Percentiles rank a stretch among this genome's conserved stretches.
Evolutionary conservation across 1,284 basidiomycete species (phyloP).

Genomic region (Rhodotorula sp.): DNA sequence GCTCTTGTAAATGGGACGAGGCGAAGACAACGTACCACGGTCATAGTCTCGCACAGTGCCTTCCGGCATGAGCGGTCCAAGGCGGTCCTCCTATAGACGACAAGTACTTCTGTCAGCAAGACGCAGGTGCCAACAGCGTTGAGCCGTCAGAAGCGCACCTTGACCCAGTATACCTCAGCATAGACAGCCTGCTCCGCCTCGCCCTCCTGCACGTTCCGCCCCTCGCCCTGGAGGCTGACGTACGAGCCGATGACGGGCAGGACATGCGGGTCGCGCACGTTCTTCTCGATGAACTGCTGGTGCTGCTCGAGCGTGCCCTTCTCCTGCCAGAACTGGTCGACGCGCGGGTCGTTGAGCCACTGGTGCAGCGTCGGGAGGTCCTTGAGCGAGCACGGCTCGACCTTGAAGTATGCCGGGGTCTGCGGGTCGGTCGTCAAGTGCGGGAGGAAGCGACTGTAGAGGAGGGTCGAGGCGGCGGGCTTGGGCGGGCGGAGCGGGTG

Average conservation of each 20-base stretch:
- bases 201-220: conserved; percentile 49
- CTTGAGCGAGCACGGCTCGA: conserved; percentile 56
- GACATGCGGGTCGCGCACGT: conserved; percentile 55
- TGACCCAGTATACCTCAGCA: conserved; percentile 59
- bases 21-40: conserved; percentile 56
- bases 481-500: conserved; percentile 63
- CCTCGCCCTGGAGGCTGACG: conserved; percentile 2
- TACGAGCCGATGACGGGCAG: conserved; percentile 54
- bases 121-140: too few relatives aligned
- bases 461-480: conserved; percentile 55
- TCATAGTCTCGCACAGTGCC: conserved; percentile 57
- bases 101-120: too few relatives aligned
- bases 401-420: conserved; percentile 52
- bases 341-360: conserved; percentile 61
- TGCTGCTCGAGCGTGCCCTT: conserved; percentile 58
- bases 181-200: conserved; percentile 62
- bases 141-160: conserved; percentile 35
- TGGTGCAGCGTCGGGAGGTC: conserved; percentile 57
- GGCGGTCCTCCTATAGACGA: conserved; percentile 48
- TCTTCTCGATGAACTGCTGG: conserved; percentile 54
- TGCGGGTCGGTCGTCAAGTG: conserved; percentile 47
- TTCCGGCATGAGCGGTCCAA: conserved; percentile 41
- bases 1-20: not conserved
- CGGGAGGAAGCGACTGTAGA: conserved; percentile 59
- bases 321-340: conserved; percentile 58